Evolutionary conservation across 2,329 filamentous ascomycete genomes (phyloP).

Genomic region (Mollisiaceae sp.): DNA sequence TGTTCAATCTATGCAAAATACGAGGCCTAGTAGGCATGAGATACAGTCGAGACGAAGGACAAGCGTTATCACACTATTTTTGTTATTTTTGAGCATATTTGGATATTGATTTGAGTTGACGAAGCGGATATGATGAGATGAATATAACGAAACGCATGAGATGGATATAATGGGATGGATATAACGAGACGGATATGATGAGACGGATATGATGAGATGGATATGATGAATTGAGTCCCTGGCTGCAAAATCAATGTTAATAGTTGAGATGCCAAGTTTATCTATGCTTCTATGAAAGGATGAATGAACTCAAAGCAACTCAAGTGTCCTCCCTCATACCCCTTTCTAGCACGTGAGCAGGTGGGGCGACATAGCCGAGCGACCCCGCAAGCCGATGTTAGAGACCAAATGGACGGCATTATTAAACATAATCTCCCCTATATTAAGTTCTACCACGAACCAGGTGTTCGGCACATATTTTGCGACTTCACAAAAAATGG

Average conservation of each 20-base stretch:
- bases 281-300: background rate
- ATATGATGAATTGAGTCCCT: background rate
- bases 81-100: background rate
- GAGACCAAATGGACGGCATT: background rate
- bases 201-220: conserved; percentile 1
- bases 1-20: too few species aligned
- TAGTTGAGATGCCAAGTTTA: background rate
- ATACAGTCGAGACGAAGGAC: too few species aligned
- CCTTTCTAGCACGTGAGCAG: background rate
- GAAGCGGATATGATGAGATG: background rate
- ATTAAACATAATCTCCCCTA: background rate
- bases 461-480: background rate
- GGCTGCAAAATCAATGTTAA: background rate
- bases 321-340: background rate
- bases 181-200: background rate
- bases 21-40: too few species aligned
- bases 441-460: background rate
- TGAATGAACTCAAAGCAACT: background rate
- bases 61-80: background rate
- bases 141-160: background rate
- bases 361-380: background rate
- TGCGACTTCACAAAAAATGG: background rate
- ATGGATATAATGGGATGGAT: background rate
- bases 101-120: background rate
- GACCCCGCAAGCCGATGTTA: background rate